These are phyloP conservation scores for Thinopyrum elongatum DNA, from an alignment of 176 grass and related monocot genomes.

Conservation along the genomic window DNA sequence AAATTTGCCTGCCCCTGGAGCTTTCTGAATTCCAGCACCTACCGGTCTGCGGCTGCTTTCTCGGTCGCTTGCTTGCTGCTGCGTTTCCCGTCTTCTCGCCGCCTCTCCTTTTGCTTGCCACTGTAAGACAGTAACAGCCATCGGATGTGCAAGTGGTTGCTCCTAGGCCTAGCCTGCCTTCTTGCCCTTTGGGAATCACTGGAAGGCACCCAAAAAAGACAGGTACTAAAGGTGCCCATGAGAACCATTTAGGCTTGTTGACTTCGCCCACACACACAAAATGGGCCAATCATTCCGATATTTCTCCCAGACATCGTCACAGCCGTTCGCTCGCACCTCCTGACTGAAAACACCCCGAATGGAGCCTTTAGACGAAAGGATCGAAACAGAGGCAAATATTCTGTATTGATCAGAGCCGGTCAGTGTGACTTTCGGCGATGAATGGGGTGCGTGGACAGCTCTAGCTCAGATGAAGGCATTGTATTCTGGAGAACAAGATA, in stretches of 20 bases:
- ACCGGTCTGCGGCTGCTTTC: not conserved
- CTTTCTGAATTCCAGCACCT: constrained; percentile 22
- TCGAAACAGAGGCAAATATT: constrained; percentile 23
- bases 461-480: not conserved
- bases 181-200: constrained; percentile 42
- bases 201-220: constrained; percentile 35
- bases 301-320: not conserved
- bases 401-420: not conserved
- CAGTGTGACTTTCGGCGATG: constrained; percentile 30
- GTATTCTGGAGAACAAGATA: constrained; percentile 5
- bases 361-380: constrained; percentile 30
- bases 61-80: constrained; percentile 9
- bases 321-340: constrained; percentile 1
- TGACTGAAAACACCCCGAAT: constrained; percentile 4
- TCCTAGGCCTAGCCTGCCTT: constrained; percentile 3
- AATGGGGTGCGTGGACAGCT: constrained; percentile 15
- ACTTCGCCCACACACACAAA: not conserved
- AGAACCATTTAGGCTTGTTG: constrained; percentile 16
- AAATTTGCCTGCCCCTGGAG: not conserved
- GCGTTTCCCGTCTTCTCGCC: not conserved
- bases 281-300: constrained; percentile 8
- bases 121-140: constrained; percentile 13
- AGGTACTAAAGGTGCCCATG: not conserved
- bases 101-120: constrained; percentile 31
- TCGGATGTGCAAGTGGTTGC: constrained; percentile 34